Base-by-base conservation (phyloP, 1,284 basidiomycete genomes). In the Ustilago tritici region DNA sequence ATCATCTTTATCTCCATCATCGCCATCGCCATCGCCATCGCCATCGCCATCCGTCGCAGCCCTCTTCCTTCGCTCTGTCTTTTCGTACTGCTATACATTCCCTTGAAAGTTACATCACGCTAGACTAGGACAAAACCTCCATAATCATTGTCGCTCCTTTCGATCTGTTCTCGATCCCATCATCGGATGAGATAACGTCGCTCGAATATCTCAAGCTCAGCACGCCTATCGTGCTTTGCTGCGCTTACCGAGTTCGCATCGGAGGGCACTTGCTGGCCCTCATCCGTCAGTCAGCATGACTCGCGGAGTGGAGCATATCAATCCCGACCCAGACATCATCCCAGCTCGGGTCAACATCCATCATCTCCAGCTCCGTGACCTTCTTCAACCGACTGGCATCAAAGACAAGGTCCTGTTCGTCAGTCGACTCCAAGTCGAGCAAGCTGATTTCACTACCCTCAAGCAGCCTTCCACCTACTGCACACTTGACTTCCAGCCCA, bases 401-500 rank as follows among this genome's bases (percentile, higher is more conserved):
- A 72, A 72, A 34, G 78, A 77, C 58, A 76, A 72, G 49, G 67
- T 80, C 31, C 50, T 82, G 52, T 81, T 78, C 36, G 72, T 81
- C 38, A 72, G 74, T 50, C 67, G 73, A 17, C 73, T 78, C 34
- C 69, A 76, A 41, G 49, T 82, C 35, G 78, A 80, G 35, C 73
- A 79, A 46, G 72, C 68, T 43, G 80, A 80, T 53, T 82, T 82
- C 19, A 31, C 65, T 28, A 49, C 66, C 8, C 57, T 63, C 73
- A 77, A 79, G 31, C 65, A 70, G 4, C 88, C 56, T 88, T 88
- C 90, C 14, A 78, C 88, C 3, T 93, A 92, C 85, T 88, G 86
- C 31, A 91, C 92, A 15, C 92, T 93, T 81, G 91, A 91, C 5
- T 89, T 94, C 53, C 87, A 91, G 1, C 90, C 92, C 0, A 88